These are phyloP conservation scores for Backusella psychrophila DNA, from an alignment of 192 early-diverging fungal species.

Conservation along the genomic window DNA sequence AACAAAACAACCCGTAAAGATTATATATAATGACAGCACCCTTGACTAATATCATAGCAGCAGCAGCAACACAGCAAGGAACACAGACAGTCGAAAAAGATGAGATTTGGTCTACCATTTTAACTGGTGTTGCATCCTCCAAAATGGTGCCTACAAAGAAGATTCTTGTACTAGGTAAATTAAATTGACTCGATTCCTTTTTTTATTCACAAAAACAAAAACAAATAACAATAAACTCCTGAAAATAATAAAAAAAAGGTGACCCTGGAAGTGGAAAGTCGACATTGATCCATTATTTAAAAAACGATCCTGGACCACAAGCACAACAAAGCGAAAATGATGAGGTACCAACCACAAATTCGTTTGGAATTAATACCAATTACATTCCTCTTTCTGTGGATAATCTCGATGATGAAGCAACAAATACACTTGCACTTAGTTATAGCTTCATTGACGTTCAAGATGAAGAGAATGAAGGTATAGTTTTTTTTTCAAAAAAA, in stretches of 20 bases:
- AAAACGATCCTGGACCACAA: constrained; percentile 43
- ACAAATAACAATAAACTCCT: not conserved
- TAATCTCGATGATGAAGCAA: constrained; percentile 13
- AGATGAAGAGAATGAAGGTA: constrained; percentile 87
- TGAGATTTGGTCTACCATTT: constrained; percentile 80
- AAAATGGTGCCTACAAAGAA: constrained; percentile 74
- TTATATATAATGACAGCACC: not conserved
- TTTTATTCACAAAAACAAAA: not conserved
- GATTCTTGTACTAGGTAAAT: constrained; percentile 76
- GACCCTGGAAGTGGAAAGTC: constrained; percentile 84
- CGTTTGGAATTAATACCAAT: constrained; percentile 6
- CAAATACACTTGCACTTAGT: constrained; percentile 60
- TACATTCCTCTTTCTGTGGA: constrained; percentile 11
- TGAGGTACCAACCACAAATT: constrained; percentile 14
- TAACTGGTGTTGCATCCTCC: constrained; percentile 74
- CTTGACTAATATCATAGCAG: not conserved
- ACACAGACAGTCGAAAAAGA: constrained; percentile 25
- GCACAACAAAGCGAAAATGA: constrained; percentile 30
- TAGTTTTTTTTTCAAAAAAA: not conserved
- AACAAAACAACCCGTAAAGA: not conserved
- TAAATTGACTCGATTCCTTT: not conserved
- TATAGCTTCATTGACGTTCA: constrained; percentile 83
- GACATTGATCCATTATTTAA: constrained; percentile 67
- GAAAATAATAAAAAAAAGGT: constrained; percentile 30
- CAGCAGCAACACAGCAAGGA: not conserved